Evolutionary conservation across 2,329 filamentous ascomycete species (phyloP).

Genomic region (Diaporthe sp.): DNA sequence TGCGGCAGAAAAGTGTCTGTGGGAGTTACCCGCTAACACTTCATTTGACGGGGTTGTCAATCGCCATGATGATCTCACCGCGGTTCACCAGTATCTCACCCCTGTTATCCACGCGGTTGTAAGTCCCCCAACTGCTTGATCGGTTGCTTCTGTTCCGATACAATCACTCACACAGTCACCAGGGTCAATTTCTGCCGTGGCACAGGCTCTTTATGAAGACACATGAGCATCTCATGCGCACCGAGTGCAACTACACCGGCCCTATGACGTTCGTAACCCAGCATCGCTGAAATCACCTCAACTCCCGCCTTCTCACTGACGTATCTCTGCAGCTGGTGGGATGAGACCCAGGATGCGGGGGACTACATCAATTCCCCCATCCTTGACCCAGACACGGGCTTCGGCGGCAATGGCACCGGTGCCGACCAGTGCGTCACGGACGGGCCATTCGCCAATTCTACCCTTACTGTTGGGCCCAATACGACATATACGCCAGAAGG

Average conservation of each 20-base stretch:
- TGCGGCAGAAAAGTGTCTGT: conserved; percentile 51
- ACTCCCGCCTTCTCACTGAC: not conserved
- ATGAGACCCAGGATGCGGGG: conserved; percentile 45
- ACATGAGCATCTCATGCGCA: conserved; percentile 51
- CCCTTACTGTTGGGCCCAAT: conserved; percentile 52
- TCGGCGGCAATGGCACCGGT: conserved; percentile 44
- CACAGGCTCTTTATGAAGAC: conserved; percentile 52
- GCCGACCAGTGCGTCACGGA: conserved; percentile 52
- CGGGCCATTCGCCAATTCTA: conserved; percentile 53
- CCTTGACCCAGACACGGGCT: conserved; percentile 49
- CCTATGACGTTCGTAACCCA: conserved; percentile 1
- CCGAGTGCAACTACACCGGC: conserved; percentile 49
- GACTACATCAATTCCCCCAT: conserved; percentile 50
- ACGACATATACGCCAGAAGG: conserved; percentile 52
- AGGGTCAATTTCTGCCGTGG: conserved; percentile 52
- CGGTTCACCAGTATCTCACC: conserved; percentile 49
- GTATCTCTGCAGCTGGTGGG: not conserved
- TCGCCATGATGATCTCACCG: conserved; percentile 53
- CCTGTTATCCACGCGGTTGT: conserved; percentile 49
- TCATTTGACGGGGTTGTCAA: conserved; percentile 47
- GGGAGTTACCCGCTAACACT: conserved; percentile 45
- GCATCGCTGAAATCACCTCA: not conserved
- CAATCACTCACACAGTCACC: not conserved
- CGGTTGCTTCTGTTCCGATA: not conserved
- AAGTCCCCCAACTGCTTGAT: not conserved